phyloP scores from a whole-genome alignment of 306 rosid species.

The Prosopis cineraria region DNA sequence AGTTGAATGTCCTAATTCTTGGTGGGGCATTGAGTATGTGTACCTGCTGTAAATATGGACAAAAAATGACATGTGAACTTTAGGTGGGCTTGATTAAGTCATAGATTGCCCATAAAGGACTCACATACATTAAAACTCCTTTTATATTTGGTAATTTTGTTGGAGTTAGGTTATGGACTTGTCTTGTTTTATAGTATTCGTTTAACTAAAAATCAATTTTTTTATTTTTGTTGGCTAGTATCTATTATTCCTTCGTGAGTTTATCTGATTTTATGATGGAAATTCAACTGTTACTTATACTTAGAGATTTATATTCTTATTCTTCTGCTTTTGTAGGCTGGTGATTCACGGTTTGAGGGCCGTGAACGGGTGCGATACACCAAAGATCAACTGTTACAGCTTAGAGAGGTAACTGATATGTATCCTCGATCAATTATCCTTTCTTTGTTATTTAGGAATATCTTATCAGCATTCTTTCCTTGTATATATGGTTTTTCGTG shows the following conservation, averaged over 20 bases:
- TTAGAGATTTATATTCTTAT: slow-evolving; percentile 14
- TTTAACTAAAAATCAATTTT: neutral
- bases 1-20: slow-evolving; percentile 70
- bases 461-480: neutral
- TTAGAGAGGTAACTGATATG: slow-evolving; percentile 57
- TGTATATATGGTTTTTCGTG: neutral
- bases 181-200: neutral
- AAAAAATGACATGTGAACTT: slow-evolving; percentile 47
- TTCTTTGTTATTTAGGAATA: slow-evolving; percentile 8
- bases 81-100: slow-evolving; percentile 60
- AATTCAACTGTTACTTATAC: neutral
- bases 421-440: neutral
- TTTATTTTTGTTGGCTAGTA: neutral
- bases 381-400: slow-evolving; percentile 63
- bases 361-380: slow-evolving; percentile 65
- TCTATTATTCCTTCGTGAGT: slow-evolving; percentile 16
- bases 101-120: slow-evolving; percentile 49
- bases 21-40: slow-evolving; percentile 60
- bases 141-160: neutral
- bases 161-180: neutral
- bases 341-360: slow-evolving; percentile 74
- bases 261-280: slow-evolving; percentile 8
- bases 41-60: slow-evolving; percentile 78
- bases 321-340: slow-evolving; percentile 47
- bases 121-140: slow-evolving; percentile 36